A percentile compares a stretch with the other conserved stretches of the same genome.
Evolutionary conservation across 257 asterid genomes (phyloP).

Genomic region (Henckelia pumila): DNA sequence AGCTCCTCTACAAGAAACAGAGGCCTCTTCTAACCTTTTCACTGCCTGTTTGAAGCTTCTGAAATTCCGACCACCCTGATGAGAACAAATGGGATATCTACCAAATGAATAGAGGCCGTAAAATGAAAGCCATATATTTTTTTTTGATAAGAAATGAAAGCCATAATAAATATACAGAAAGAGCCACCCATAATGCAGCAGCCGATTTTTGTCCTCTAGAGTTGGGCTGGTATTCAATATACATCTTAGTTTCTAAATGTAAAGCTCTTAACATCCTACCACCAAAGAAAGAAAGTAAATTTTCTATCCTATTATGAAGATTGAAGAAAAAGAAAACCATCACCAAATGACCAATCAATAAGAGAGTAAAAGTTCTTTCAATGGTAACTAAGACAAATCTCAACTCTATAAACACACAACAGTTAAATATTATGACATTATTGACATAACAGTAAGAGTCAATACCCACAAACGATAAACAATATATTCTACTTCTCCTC

Average conservation of each 20-base stretch:
- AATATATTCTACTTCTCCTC: not conserved
- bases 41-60: conserved; percentile 91
- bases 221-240: conserved; percentile 2
- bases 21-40: conserved; percentile 92
- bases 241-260: not conserved
- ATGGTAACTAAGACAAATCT: not conserved
- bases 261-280: not conserved
- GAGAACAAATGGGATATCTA: conserved; percentile 20
- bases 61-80: conserved; percentile 61
- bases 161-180: conserved; percentile 15
- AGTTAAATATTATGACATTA: not conserved
- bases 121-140: conserved; percentile 6
- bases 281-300: not conserved
- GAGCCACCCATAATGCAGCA: conserved; percentile 1
- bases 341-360: not conserved
- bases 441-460: not conserved
- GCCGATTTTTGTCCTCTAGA: not conserved
- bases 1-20: conserved; percentile 87
- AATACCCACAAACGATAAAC: conserved; percentile 12
- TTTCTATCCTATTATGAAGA: not conserved
- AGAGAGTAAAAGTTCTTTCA: not conserved
- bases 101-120: conserved; percentile 8
- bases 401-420: conserved; percentile 13
- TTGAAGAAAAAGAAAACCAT: not conserved
- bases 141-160: conserved; percentile 15